Evolutionary conservation across 306 rosid genomes (phyloP), one percentile per base, ranked within the genome.

Genomic region (Pueraria montana): DNA sequence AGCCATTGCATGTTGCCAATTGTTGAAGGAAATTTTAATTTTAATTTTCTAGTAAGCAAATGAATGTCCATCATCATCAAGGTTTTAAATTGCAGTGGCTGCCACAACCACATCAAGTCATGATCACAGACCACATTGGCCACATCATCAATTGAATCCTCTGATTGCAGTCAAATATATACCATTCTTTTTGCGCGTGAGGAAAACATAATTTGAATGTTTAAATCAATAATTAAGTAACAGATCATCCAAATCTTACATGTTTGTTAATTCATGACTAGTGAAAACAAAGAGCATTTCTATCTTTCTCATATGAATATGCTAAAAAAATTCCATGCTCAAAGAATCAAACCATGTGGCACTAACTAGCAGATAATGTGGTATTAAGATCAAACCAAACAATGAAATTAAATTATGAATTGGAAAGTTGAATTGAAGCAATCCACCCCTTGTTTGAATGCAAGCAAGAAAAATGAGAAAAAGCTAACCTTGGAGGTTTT

Each of bases 401-500:
- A 74, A 64, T 12, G 30, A 55, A 55, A 24, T 17, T 6, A 36
- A 6, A 21, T 48, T 3, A 18, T 40, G 72, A 68, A 45, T 40
- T 76, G n/a, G 23, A 21, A 23, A 16, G 53, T 23, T 46, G 24
- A 65, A 43, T 42, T 78, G 6, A 70, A 56, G 48, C 34, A 20
- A 18, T 30, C n/a, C 5, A 38, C 5, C 24, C 17, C 12, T 38
- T 38, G n/a, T 67, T 20, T 40, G 52, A 67, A 67, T 24, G 27
- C 11, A 50, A 45, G 48, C 17, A 46, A 48, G 66, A 52, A 72
- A 75, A 49, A 70, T 38, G 13, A 49, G 24, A 38, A 69, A 69
- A 69, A 55, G 10, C 71, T 81, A 2, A 94, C 98, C 98, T 87
- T 86, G 93, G 81, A 94, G 98, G 86, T 89, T 94, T 62, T 92